Percentiles rank a stretch among this genome's conserved stretches.
Conservation (phyloP, 2,329 filamentous ascomycete genomes). For the Aquanectria penicillioides region DNA sequence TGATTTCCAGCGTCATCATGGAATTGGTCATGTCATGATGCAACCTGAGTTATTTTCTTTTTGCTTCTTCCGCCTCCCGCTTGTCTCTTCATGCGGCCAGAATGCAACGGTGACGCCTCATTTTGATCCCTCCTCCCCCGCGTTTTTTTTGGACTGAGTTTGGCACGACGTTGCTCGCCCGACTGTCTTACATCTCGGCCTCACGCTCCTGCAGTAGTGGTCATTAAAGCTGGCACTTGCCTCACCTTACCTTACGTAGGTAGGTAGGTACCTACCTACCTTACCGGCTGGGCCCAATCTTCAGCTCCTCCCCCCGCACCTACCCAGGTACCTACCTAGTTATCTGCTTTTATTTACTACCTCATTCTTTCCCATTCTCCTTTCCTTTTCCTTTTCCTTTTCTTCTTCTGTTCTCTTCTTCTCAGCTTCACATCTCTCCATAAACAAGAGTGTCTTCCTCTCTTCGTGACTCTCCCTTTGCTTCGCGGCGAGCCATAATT, state of each 20-base stretch:
- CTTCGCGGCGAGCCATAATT: conserved; percentile 3
- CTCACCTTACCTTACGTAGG: too few species aligned
- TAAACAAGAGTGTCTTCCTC: neutral
- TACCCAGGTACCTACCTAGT: conserved; percentile 1
- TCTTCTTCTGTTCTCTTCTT: conserved; percentile 21
- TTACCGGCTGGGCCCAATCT: conserved; percentile 3
- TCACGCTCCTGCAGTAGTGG: conserved; percentile 12
- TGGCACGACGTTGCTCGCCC: conserved; percentile 1
- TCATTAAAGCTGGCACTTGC: conserved; percentile 13
- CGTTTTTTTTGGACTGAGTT: conserved; percentile 14
- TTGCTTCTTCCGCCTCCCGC: neutral
- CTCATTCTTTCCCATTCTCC: conserved; percentile 23
- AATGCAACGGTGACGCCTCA: conserved; percentile 17
- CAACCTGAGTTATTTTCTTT: conserved; percentile 22
- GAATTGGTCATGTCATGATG: conserved; percentile 11
- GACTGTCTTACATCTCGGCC: conserved; percentile 29
- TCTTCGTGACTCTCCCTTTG: neutral
- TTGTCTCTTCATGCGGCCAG: conserved; percentile 1
- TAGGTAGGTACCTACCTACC: conserved; percentile 15
- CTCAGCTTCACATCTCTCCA: conserved; percentile 10
- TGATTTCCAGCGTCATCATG: neutral
- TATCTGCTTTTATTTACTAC: conserved; percentile 3
- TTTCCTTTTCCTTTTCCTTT: conserved; percentile 20
- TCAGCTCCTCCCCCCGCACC: conserved; percentile 25
- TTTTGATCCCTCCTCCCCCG: conserved; percentile 17